Base-by-base conservation (phyloP, 2,329 filamentous ascomycete species). In the Pleurostoma richardsiae region DNA sequence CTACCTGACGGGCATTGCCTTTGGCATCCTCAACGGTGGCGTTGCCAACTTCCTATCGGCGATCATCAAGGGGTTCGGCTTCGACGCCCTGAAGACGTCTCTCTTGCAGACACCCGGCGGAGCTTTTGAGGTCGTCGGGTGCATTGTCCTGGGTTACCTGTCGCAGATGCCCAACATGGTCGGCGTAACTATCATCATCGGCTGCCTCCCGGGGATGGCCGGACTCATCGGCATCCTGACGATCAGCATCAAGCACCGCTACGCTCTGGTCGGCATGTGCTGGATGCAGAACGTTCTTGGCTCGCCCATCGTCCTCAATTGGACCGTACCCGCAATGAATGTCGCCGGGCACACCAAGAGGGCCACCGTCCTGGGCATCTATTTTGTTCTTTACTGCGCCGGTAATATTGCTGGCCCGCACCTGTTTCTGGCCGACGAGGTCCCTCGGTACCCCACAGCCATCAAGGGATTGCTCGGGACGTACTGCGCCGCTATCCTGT, bases 221-320 rank as follows among this genome's bases (percentile, higher is more conserved):
- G 74, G 74, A 0, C 64, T 79, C 1, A 61, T 77, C 2, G 74
- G 75, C 4, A 74, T 79, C 48, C 63, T 72, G 2, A 68, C 73
- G 29, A 77, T 74, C 11, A 54, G 59, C 26, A 58, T 75, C 3
- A 57, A 68, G 4, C 65, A 76, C 42, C 69, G 69, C 45, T 66
- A 73, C 61, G 69, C 68, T 2, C 65, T 79, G 2, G 72, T 76
- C 0, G 74, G 63, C n/a, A 77, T 74, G 53, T 73, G 72, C 6
- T 78, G 75, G 75, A 57, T 79, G 10, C 72, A 76, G 49, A 72
- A 72, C 39, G 61, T 76, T 3, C 49, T 77, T 38, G 74, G 74
- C 4, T 71, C 72, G 0, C 71, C 74, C 0, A 68, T 79, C 3
- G 71, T 78, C 38, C 52, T 78, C 1, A 74, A 64, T 36, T 79